phyloP scores from a whole-genome alignment of 2,329 filamentous ascomycete species.

The Colletotrichum orbiculare region DNA sequence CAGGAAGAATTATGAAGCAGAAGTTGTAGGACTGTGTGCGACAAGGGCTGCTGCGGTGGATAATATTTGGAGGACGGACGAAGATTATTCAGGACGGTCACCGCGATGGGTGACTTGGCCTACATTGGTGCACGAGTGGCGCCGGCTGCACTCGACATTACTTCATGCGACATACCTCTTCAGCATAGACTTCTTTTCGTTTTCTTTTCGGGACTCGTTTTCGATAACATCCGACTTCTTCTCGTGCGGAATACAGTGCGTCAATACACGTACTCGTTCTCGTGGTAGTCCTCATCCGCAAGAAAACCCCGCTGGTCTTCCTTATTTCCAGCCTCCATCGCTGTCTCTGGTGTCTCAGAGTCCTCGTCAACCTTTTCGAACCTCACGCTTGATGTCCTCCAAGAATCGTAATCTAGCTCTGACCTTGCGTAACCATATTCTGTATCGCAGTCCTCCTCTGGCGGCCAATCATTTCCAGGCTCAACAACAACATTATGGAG shows the following conservation, averaged over 20 bases:
- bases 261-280: not conserved
- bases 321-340: no score
- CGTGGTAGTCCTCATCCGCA: not conserved
- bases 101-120: not conserved
- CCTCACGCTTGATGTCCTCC: no score
- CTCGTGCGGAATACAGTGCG: not conserved
- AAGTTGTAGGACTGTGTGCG: no score
- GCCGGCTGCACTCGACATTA: slow-evolving; percentile 29
- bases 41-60: not conserved
- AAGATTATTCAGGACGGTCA: not conserved
- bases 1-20: no score
- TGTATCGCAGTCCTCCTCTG: no score
- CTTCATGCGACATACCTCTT: slow-evolving; percentile 27
- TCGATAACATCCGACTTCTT: slow-evolving; percentile 8
- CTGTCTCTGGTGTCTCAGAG: no score
- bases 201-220: slow-evolving; percentile 10
- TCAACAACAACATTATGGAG: no score
- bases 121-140: slow-evolving; percentile 23
- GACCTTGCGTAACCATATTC: no score
- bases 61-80: slow-evolving; percentile 15
- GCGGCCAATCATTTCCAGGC: no score
- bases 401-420: no score
- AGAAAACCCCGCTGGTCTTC: no score
- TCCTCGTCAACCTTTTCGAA: no score
- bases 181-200: slow-evolving; percentile 7